Evolutionary conservation across 2,329 filamentous ascomycete species (phyloP).

Genomic region (Ophiostoma ulmi): DNA sequence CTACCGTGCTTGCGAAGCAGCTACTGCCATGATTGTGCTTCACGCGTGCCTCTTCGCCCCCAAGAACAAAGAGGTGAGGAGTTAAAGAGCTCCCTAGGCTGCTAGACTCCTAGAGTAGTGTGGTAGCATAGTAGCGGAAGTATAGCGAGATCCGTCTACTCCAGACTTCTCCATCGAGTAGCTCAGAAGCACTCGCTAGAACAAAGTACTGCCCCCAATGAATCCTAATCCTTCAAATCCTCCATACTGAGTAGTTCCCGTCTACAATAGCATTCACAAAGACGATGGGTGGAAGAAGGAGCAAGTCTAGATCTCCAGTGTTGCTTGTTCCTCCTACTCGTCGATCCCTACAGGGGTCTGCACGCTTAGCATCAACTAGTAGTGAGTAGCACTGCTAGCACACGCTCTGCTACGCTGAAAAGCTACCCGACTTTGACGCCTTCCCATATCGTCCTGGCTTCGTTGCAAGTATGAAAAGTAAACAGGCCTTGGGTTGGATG

Average conservation of each 20-base stretch:
- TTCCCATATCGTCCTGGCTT: constrained; percentile 8
- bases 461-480: neutral
- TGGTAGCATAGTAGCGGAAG: no score
- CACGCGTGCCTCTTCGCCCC: neutral
- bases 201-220: neutral
- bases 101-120: no score
- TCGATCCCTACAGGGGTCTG: constrained; percentile 6
- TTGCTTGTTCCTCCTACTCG: neutral
- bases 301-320: neutral
- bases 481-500: neutral
- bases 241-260: neutral
- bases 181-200: neutral
- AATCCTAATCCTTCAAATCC: neutral
- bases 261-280: neutral
- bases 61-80: neutral
- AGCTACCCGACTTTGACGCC: neutral
- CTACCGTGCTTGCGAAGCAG: neutral
- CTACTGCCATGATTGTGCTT: neutral
- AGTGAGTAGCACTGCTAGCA: neutral
- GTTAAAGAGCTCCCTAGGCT: neutral
- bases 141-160: no score
- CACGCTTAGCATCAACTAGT: neutral
- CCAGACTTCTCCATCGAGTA: no score
- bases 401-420: neutral
- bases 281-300: neutral